These are phyloP conservation scores for Chondrostereum purpureum DNA, from an alignment of 1,284 basidiomycete species.

Conservation along the genomic window DNA sequence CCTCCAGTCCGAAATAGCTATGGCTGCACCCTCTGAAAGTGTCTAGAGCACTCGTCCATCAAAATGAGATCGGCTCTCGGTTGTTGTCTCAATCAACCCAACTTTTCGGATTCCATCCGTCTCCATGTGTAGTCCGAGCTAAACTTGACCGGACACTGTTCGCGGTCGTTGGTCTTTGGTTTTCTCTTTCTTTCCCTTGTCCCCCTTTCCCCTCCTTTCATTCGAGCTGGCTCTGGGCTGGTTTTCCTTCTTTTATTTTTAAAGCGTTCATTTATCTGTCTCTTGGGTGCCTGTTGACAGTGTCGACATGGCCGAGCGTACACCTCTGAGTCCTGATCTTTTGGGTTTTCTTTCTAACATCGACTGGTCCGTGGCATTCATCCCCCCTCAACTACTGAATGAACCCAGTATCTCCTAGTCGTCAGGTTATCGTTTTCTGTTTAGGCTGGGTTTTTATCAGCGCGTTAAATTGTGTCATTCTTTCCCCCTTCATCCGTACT, in stretches of 20 bases:
- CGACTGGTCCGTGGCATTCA: not conserved
- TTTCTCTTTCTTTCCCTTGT: constrained; percentile 19
- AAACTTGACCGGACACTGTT: too few species aligned
- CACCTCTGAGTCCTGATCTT: not conserved
- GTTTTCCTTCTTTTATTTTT: constrained; percentile 9
- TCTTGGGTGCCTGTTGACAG: not conserved
- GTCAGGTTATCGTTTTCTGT: constrained; percentile 31
- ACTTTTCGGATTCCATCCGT: too few species aligned
- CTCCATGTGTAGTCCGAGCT: too few species aligned
- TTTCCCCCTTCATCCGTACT: constrained; percentile 16
- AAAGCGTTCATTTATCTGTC: too few species aligned
- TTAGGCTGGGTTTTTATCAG: constrained; percentile 44
- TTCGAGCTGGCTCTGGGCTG: constrained; percentile 9
- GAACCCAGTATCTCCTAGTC: constrained; percentile 1
- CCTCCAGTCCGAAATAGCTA: too few species aligned
- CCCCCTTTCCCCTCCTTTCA: constrained; percentile 8
- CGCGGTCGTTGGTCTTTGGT: too few species aligned
- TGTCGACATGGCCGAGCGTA: not conserved
- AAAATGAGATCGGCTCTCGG: too few species aligned
- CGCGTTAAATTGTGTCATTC: constrained; percentile 30
- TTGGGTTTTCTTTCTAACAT: not conserved
- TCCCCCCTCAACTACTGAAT: too few species aligned
- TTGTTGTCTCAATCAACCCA: too few species aligned
- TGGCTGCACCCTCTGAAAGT: too few species aligned
- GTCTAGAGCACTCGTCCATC: too few species aligned